These are phyloP conservation scores for Taiwanofungus camphoratus DNA, from an alignment of 1,284 basidiomycete genomes.

Conservation along the genomic window DNA sequence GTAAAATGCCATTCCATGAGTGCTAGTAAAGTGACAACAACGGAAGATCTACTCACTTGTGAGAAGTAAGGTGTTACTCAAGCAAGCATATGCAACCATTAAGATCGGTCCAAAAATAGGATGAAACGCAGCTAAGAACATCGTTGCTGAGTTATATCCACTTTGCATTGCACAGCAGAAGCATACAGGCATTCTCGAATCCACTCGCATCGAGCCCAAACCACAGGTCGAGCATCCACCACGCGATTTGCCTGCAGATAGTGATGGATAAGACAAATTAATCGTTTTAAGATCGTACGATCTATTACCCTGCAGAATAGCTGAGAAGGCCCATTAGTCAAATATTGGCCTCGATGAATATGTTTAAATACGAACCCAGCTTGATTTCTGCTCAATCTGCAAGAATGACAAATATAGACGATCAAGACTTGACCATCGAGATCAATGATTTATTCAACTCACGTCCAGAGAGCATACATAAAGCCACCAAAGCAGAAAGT, in stretches of 20 bases:
- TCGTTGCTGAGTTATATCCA: conserved; percentile 2
- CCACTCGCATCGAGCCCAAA: conserved; percentile 88
- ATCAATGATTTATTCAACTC: conserved; percentile 28
- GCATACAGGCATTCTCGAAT: conserved; percentile 61
- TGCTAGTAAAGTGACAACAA: conserved; percentile 6
- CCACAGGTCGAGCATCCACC: conserved; percentile 89
- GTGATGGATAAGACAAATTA: neutral
- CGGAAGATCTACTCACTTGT: conserved; percentile 47
- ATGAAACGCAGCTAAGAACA: conserved; percentile 62
- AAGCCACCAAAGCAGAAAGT: conserved; percentile 89
- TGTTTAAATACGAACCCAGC: conserved; percentile 37
- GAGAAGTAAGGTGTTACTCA: conserved; percentile 83
- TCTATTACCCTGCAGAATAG: conserved; percentile 10
- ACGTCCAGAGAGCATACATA: conserved; percentile 88
- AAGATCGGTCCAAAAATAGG: conserved; percentile 79
- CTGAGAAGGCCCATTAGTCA: conserved; percentile 1
- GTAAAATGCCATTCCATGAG: no score
- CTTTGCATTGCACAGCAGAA: neutral
- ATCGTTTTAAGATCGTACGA: conserved; percentile 3
- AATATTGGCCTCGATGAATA: neutral
- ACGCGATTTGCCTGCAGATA: conserved; percentile 57
- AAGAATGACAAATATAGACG: no score
- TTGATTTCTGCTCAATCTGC: conserved; percentile 54
- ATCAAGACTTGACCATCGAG: no score
- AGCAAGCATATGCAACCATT: conserved; percentile 82